phyloP scores from a whole-genome alignment of 2,329 filamentous ascomycete genomes.

The Gaeumannomyces sp. region DNA sequence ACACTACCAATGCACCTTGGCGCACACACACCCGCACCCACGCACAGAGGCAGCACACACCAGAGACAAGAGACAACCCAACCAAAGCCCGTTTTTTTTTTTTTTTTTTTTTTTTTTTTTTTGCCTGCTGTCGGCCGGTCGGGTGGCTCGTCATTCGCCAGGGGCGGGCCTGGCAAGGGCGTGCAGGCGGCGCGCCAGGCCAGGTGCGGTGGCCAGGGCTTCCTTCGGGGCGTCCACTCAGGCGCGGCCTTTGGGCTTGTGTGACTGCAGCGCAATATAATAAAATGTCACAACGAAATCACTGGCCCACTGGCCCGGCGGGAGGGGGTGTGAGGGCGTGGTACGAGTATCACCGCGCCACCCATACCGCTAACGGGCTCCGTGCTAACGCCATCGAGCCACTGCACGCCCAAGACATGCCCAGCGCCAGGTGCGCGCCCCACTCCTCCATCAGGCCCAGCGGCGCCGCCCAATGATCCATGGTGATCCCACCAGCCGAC shows the following conservation, averaged over 20 bases:
- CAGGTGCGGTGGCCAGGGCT: neutral
- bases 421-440: neutral
- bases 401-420: neutral
- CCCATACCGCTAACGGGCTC: neutral
- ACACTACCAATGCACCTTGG: neutral
- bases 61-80: neutral
- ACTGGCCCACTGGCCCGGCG: neutral
- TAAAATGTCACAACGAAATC: neutral
- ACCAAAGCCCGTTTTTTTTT: neutral
- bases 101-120: no score
- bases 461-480: slow-evolving; percentile 1
- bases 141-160: neutral
- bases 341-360: neutral
- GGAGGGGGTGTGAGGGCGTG: neutral
- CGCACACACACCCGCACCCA: slow-evolving; percentile 1
- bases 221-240: neutral
- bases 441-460: slow-evolving; percentile 1
- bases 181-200: neutral
- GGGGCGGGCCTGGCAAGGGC: neutral
- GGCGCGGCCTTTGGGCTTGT: neutral
- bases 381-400: neutral
- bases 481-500: neutral
- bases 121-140: neutral
- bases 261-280: neutral
- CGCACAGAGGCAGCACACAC: neutral